Base-by-base conservation (phyloP, 2,329 filamentous ascomycete genomes). In the Fusarium temperatum region DNA sequence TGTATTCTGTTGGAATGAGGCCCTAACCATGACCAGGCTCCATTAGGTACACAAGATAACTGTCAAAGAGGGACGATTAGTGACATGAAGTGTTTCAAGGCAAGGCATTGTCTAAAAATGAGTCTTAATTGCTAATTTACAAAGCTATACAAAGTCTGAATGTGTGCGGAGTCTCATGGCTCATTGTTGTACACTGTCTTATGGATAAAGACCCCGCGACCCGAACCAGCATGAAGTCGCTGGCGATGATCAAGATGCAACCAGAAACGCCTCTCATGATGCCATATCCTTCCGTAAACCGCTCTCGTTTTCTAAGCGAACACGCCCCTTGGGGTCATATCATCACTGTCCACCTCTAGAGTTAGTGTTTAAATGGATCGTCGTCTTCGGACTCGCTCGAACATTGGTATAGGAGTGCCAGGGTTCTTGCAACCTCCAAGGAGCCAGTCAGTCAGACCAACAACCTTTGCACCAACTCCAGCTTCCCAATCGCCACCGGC, bases 391-490 rank as follows among this genome's bases (percentile, higher is more conserved):
- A 81, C 53, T 28, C 77, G 76, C 63, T 81, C 79, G 76, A 83
- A 84, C 78, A 80, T 80, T 26, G 82, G 82, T 73, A 82, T 76
- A 36, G 80, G 81, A 36, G 76, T 78, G 41, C 80, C 80, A 10
- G 82, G 80, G 54, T 80, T 75, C 48, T 76, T 80, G 75, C 95
- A 92, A 57, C 93, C 93, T 5, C 95, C 95, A 44, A 98, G 86
- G 73, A 99, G 84, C 96, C 96, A 98, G 81, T 99, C 96, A 22
- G 96, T 98, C 74, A 98, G 85, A 20, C 93, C 95, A 22, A 98
- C 94, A 26, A 99, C 93, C 79, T 92, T 94, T 28, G 94, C 92
- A 32, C 93, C 90, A n/a, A 92, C 85, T 22, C 90, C 95, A 72
- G 90, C 90, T 78, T 98, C 95, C 90, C 93, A 97, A 68, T 94